Evolutionary conservation across 2,329 filamentous ascomycete genomes (phyloP), one percentile per base, ranked within the genome.

Genomic region (Trichoderma sp.): DNA sequence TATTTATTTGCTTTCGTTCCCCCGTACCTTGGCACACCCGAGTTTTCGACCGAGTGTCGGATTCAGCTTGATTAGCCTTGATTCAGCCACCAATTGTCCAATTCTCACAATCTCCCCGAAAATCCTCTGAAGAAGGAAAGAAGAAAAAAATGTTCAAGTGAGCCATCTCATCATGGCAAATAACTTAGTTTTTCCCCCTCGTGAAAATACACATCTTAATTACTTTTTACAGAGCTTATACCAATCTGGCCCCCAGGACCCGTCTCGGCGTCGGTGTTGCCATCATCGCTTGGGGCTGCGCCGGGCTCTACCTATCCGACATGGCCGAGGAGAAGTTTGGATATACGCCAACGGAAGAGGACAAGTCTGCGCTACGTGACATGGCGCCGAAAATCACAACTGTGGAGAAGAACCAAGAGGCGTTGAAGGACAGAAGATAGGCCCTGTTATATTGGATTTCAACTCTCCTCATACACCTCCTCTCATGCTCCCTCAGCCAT

Each of bases 291-390:
- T 97, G 93, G 87, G 93, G 92, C 16, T 81, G 83, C 51, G 81
- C 88, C 51, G 94, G 93, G 18, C 84, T 96, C n/a, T 90, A 90
- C 76, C 76, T 92, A 21, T 89, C 91, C 5, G 91, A 95, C 76
- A 84, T 84, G 68, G 88, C 90, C 18, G 94, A 95, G 80, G 86
- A 91, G 76, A 88, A 85, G 52, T 85, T 94, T 70, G 91, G 91
- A 7, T 86, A 93, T 78, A 89, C 86, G 49, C 87, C 94, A 1
- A 90, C 89, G 0, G 89, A 92, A 71, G 83, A 91, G 75, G 93
- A 97, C 76, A 90, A 88, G 77, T 87, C 89, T 69, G 86, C 86
- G 14, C 78, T 97, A 71, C 84, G 87, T 59, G 84, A 83, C 60
- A 79, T 86, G 58, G 81, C 88, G 37, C 91, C 91, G 8, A 88